phyloP scores from a whole-genome alignment of 2,329 filamentous ascomycete genomes.

The Didymella segeticola region DNA sequence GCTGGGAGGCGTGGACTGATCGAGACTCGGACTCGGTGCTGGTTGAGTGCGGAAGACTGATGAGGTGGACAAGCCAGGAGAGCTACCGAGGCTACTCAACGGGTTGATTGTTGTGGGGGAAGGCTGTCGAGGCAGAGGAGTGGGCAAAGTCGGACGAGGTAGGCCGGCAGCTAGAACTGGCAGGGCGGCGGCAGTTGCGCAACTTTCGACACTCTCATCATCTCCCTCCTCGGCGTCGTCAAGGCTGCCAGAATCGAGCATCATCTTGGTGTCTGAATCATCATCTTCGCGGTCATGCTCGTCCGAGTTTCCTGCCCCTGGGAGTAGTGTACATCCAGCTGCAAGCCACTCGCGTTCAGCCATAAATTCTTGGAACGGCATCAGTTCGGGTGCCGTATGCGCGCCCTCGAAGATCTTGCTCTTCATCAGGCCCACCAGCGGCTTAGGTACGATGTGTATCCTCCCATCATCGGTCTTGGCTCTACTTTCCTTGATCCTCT shows the following conservation, averaged over 20 bases:
- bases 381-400: neutral
- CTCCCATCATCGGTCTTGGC: constrained; percentile 2
- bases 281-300: neutral
- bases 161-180: neutral
- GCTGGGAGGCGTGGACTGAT: neutral
- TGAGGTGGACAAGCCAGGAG: neutral
- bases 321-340: neutral
- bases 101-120: too few relatives aligned
- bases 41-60: neutral
- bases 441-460: constrained; percentile 27
- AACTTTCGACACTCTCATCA: constrained; percentile 4
- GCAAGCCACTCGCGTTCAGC: neutral
- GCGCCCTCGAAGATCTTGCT: constrained; percentile 29
- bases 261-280: neutral
- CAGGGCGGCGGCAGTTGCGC: neutral
- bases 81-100: neutral
- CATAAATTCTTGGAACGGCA: neutral
- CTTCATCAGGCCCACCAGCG: constrained; percentile 28
- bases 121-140: neutral
- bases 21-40: neutral
- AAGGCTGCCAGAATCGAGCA: neutral
- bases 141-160: constrained; percentile 4
- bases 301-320: neutral
- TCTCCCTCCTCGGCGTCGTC: neutral
- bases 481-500: constrained; percentile 11